Base-by-base conservation (phyloP, 495 filamentous ascomycete genomes). In the Neurospora sp. region DNA sequence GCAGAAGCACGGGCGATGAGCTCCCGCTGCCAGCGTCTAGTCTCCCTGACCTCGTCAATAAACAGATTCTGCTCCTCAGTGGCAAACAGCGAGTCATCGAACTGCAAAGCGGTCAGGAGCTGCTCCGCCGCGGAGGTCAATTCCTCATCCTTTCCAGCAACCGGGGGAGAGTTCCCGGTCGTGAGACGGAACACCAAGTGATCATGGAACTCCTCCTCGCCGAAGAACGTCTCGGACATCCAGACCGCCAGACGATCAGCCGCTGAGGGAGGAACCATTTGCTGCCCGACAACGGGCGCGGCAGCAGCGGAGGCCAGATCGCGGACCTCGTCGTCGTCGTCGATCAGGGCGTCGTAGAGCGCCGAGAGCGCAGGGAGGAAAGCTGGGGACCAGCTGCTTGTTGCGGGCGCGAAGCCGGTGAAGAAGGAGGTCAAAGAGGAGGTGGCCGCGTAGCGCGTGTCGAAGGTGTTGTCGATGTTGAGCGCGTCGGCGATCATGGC, bases 41-140 rank as follows among this genome's bases (percentile, higher is more conserved):
- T 83, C 80, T 97, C 94, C 8, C 86, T 81, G 3, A 93, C 87
- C 69, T 92, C 88, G 76, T 97, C 94, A 69, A 96, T 84, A 78
- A 91, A 98, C 0, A 97, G 83, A 73, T 99, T 99, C 74, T 95
- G 93, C 75, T 96, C 94, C 81, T 99, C 96, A 75, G 92, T 85
- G 16, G 88, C 89, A 76, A 99, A 99, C 0, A 99, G 83, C 3
- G 91, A 86, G 39, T 87, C 89, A 76, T 93, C 90, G 68, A 90
- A 89, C 69, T 86, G 85, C 53, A 86, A 76, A 31, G 87, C 86
- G 31, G 85, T 76, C 0, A 77, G 73, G 16, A 94, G 78, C 20
- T 84, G 80, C 0, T 79, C 75, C 4, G 80, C 80, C 0, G 91
- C 86, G 0, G 87, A 73, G 40, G 61, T 76, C 81, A 72, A 74